phyloP scores from a whole-genome alignment of 306 rosid genomes.

The Cucumis cinereus region DNA sequence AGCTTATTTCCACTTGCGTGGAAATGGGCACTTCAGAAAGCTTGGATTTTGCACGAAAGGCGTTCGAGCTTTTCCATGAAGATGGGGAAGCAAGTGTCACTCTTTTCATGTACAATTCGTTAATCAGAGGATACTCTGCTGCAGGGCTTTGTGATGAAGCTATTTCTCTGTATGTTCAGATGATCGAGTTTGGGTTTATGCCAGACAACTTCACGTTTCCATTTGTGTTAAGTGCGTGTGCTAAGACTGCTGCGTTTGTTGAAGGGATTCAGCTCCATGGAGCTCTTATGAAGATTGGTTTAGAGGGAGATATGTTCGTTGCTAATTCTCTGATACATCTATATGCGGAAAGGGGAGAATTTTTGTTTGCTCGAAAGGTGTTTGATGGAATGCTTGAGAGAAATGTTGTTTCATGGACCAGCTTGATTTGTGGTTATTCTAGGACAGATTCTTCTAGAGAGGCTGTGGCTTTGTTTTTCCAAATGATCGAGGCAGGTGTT shows the following conservation, averaged over 20 bases:
- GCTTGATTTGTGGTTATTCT: constrained; percentile 67
- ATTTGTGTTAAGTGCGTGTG: constrained; percentile 43
- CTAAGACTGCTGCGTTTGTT: constrained; percentile 32
- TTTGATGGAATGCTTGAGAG: constrained; percentile 60
- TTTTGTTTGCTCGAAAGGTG: constrained; percentile 42
- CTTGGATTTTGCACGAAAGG: constrained; percentile 33
- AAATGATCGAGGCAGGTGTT: constrained; percentile 45
- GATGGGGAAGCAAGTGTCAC: constrained; percentile 10
- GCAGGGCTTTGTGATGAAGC: constrained; percentile 41
- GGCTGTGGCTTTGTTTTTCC: constrained; percentile 56
- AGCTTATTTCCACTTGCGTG: constrained; percentile 31
- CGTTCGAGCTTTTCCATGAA: constrained; percentile 23
- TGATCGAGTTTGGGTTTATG: constrained; percentile 32
- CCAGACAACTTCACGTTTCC: constrained; percentile 74
- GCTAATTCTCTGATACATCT: constrained; percentile 56
- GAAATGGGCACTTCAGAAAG: constrained; percentile 48
- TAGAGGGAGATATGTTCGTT: constrained; percentile 41
- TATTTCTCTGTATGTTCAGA: constrained; percentile 29
- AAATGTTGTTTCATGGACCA: constrained; percentile 84
- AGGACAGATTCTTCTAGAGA: constrained; percentile 30
- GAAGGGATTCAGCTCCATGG: constrained; percentile 67
- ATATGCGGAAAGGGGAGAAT: constrained; percentile 37
- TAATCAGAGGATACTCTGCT: constrained; percentile 56
- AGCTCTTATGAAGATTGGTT: constrained; percentile 43
- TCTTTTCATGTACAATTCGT: constrained; percentile 36